Conservation (phyloP, 768 basidiomycete genomes). For the Paxillus rubicundulus region DNA sequence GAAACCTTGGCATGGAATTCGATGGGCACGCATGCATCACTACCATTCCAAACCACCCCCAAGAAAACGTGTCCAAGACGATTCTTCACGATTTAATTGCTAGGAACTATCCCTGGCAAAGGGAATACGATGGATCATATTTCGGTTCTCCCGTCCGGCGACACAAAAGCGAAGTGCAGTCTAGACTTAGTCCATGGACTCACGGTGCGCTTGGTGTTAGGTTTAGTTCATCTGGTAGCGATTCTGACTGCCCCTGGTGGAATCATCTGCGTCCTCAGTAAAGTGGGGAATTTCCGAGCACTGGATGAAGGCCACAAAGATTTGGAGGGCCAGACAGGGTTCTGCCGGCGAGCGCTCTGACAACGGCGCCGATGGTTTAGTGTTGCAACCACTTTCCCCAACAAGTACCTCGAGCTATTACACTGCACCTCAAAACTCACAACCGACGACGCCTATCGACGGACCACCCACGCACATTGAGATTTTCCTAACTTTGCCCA, state of each 20-base stretch:
- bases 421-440: neutral
- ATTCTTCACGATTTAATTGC: slow-evolving; percentile 16
- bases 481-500: too few species aligned
- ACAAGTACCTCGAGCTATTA: too few species aligned
- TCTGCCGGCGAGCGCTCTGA: neutral
- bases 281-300: neutral
- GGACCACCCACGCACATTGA: neutral
- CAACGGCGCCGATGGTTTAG: neutral
- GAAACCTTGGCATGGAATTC: too few species aligned
- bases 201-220: too few species aligned
- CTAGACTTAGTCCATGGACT: too few species aligned
- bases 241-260: too few species aligned
- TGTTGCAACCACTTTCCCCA: too few species aligned
- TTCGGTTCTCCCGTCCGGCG: slow-evolving; percentile 9
- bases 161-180: neutral
- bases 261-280: neutral
- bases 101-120: slow-evolving; percentile 7
- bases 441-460: neutral
- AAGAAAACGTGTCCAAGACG: too few species aligned
- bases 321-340: neutral
- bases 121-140: slow-evolving; percentile 2
- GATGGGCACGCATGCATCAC: too few species aligned
- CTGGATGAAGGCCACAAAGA: neutral
- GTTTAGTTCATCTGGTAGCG: too few species aligned
- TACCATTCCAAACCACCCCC: too few species aligned